A percentile compares a stretch with the other conserved stretches of the same genome.
phyloP scores from a whole-genome alignment of 177 flowering plant genomes.

The Vitis hybrid region DNA sequence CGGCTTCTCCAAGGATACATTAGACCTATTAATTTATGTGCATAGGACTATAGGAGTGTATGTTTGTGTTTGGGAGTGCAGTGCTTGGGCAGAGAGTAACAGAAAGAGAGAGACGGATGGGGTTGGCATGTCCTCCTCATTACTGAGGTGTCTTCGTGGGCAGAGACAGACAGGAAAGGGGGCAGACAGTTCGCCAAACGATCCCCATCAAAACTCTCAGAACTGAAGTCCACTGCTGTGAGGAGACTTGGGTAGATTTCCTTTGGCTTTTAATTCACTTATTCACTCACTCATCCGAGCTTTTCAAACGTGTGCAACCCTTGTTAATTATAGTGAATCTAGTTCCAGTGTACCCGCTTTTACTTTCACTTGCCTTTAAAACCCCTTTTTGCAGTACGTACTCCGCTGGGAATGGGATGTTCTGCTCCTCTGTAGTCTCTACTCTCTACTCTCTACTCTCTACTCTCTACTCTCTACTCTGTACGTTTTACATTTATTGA shows the following conservation, averaged over 20 bases:
- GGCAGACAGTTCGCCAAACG: constrained; percentile 15
- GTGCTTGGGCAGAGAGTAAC: too few species aligned
- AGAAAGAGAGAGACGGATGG: too few species aligned
- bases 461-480: too few species aligned
- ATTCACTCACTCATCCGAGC: too few species aligned
- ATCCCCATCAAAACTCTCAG: constrained; percentile 11
- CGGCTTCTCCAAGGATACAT: too few species aligned
- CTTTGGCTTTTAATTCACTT: too few species aligned
- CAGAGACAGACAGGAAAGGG: constrained; percentile 17
- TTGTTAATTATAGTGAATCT: not conserved
- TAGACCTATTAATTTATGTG: too few species aligned
- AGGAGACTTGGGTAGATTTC: not conserved
- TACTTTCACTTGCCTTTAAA: not conserved
- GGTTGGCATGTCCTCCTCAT: too few species aligned
- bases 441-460: too few species aligned
- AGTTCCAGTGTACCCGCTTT: not conserved
- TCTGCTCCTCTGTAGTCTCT: not conserved
- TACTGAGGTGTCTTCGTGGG: not conserved
- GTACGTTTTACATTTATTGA: constrained; percentile 5
- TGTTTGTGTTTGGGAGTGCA: too few species aligned
- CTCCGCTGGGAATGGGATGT: not conserved
- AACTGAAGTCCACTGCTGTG: constrained; percentile 8
- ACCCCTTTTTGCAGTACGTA: constrained; percentile 1
- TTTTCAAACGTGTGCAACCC: constrained; percentile 10
- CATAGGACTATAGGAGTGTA: too few species aligned